These are phyloP conservation scores for Carex arenaria DNA, from an alignment of 202 grass and related monocot species.

Conservation along the genomic window DNA sequence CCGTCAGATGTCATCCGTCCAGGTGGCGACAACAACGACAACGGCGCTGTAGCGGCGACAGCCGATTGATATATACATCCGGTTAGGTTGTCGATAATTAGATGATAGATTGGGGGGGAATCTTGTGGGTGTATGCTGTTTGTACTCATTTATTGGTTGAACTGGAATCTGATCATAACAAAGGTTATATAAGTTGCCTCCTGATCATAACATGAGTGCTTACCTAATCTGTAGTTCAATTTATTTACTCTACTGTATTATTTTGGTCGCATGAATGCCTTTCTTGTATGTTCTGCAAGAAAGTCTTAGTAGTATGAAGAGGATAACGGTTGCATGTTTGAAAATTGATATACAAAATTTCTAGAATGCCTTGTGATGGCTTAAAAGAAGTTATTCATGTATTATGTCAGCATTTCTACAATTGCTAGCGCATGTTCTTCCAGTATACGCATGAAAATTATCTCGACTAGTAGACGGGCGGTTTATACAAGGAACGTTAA, in stretches of 20 bases:
- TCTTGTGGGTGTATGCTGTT: constrained; percentile 23
- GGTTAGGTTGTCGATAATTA: background rate
- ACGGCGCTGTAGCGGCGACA: constrained; percentile 35
- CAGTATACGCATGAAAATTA: background rate
- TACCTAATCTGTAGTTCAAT: background rate
- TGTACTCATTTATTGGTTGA: constrained; percentile 28
- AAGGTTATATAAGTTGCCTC: background rate
- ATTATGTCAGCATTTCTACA: background rate
- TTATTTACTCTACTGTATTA: background rate
- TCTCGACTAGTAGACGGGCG: background rate
- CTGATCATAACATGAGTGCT: background rate
- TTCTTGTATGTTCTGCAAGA: background rate
- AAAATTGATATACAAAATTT: background rate
- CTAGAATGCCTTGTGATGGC: background rate
- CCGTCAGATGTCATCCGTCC: background rate
- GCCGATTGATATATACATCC: constrained; percentile 32
- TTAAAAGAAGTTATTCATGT: background rate
- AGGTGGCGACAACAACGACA: constrained; percentile 36
- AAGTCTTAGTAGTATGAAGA: background rate
- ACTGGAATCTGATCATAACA: background rate
- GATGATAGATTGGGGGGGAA: constrained; percentile 32
- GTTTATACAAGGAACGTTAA: too few relatives aligned
- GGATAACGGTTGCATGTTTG: too few relatives aligned
- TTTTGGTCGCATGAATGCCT: background rate
- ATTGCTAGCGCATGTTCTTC: background rate